Evolutionary conservation across 352 stramenopile species (phyloP), one percentile per base, ranked within the genome.

Genomic region (Halophytophthora batemanensis): DNA sequence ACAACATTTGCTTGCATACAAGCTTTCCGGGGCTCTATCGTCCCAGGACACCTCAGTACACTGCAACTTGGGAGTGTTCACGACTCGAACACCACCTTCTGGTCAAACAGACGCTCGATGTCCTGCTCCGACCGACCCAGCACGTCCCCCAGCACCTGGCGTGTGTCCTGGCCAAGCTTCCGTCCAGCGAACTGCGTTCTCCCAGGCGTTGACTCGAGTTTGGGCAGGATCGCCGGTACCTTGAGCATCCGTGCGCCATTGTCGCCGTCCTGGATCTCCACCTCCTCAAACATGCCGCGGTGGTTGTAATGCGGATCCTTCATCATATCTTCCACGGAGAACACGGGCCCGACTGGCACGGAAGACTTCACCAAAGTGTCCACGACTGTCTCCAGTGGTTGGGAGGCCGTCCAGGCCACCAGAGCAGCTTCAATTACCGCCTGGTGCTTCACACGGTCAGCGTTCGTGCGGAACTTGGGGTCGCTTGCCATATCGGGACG

Each of bases 261-360:
- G 13, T 67, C 52, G 8, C 54, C 52, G 35, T 64, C 62, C 0
- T 59, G 57, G 44, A 91, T 86, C 39, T 67, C 41, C 35, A 90
- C 78, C 28, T 77, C 61, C 46, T 92, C 81, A 49, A 94, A 92
- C 79, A 92, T 88, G 0, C 58, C 58, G 15, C 83, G 83, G n/a
- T 88, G 66, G 15, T 74, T 53, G 50, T 75, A 94, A 15, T 94
- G 83, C 34, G 73, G 64, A 44, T 93, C 77, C 21, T 69, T 62
- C 10, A 83, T 44, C 78, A 93, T 93, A 39, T 93, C 82, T 45
- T 86, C 72, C 18, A 91, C 78, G 31, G 82, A 91, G 56, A 90
- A 90, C 33, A 94, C 82, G 7, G 85, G 67, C 0, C 81, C 81
- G 2, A 91, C 74, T 8, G 82, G 81, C 6, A 90, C 69, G 0